Conservation (phyloP, 148 eudicot genomes). For the Rhododendron henanense region DNA sequence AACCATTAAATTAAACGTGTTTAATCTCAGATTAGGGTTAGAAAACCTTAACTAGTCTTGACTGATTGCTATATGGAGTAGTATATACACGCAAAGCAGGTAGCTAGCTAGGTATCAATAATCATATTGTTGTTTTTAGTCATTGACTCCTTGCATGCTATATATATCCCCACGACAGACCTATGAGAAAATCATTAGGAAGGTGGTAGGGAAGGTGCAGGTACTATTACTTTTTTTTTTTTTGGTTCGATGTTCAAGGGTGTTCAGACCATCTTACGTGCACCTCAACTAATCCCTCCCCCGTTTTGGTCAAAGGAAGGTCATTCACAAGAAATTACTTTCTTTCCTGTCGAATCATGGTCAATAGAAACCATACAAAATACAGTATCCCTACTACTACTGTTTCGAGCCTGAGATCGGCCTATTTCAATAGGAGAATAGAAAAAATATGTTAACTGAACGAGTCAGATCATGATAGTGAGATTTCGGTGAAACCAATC, state of each 20-base stretch:
- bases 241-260: too few relatives aligned
- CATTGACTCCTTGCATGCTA: neutral
- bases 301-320: rapidly evolving
- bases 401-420: neutral
- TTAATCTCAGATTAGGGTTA: neutral
- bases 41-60: neutral
- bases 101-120: neutral
- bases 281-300: too few relatives aligned
- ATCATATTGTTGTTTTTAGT: neutral
- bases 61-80: neutral
- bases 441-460: too few relatives aligned
- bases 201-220: neutral
- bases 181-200: neutral
- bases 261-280: too few relatives aligned
- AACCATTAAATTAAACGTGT: neutral
- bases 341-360: too few relatives aligned
- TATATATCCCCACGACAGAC: neutral
- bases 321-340: too few relatives aligned
- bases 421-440: too few relatives aligned
- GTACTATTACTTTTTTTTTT: too few relatives aligned
- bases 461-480: too few relatives aligned
- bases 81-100: neutral
- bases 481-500: too few relatives aligned
- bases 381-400: neutral
- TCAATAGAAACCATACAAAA: too few relatives aligned